Evolutionary conservation across 2,329 filamentous ascomycete genomes (phyloP).

Genomic region (Penicillium rolfsii): DNA sequence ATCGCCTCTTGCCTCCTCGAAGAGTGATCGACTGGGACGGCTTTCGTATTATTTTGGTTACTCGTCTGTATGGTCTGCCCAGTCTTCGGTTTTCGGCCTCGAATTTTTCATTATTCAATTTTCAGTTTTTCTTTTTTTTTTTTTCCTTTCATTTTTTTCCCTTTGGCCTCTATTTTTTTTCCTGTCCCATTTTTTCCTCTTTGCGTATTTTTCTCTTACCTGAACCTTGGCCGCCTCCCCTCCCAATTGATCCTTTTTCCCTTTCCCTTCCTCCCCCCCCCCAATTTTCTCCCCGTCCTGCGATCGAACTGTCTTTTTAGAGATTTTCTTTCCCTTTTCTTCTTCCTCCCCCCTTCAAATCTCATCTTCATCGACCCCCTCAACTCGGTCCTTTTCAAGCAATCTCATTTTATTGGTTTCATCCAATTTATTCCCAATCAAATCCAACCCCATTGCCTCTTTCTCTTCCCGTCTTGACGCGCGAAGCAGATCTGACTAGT

Average conservation of each 20-base stretch:
- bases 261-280: constrained; percentile 14
- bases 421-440: neutral
- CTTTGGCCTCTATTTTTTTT: neutral
- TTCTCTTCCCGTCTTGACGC: constrained; percentile 16
- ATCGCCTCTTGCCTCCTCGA: constrained; percentile 31
- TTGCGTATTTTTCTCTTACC: constrained; percentile 19
- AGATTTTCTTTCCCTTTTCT: constrained; percentile 17
- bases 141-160: constrained; percentile 28
- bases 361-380: constrained; percentile 5
- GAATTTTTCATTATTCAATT: constrained; percentile 21
- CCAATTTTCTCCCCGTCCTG: constrained; percentile 23
- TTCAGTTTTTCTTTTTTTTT: constrained; percentile 23
- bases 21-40: constrained; percentile 30
- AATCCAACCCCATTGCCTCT: constrained; percentile 6
- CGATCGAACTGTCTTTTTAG: constrained; percentile 25
- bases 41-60: neutral
- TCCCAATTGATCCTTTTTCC: constrained; percentile 21
- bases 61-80: constrained; percentile 15
- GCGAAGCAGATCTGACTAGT: constrained; percentile 44
- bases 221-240: constrained; percentile 24
- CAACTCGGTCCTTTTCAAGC: constrained; percentile 6
- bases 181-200: neutral
- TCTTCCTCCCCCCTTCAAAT: constrained; percentile 13
- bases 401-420: constrained; percentile 5
- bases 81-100: constrained; percentile 17